Base-by-base conservation (phyloP, 2,329 filamentous ascomycete genomes). In the Neoarthrinium moseri region DNA sequence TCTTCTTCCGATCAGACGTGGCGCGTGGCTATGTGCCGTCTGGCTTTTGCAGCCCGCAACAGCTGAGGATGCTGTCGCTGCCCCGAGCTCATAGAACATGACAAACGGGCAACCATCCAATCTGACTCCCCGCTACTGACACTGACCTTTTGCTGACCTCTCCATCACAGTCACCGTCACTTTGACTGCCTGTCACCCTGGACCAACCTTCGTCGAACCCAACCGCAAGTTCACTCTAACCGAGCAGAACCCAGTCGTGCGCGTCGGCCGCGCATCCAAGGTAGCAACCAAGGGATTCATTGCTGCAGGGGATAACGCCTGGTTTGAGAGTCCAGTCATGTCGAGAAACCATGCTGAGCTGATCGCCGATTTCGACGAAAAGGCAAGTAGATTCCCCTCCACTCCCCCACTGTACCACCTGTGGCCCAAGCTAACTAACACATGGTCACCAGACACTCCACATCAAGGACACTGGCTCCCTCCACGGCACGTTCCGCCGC, bases 301-400 rank as follows among this genome's bases (percentile, higher is more conserved):
- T 3, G 58, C 68, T 4, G 55, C 55, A 4, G 3, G 30, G 0
- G 56, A 77, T 53, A 90, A 89, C 62, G 80, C 74, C 13, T 88
- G 75, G 74, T 86, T 89, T 48, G 79, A 88, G 52, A 86, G 80
- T 46, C 80, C 85, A 0, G 85, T 89, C 27, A 85, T 90, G 72
- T 89, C 85, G 20, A 74, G 86, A 35, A 62, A 79, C 10, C 86
- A 90, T 64, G 87, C 86, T 13, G 65, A 77, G 34, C 57, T 85
- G 4, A 53, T 58, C 13, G 68, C 75, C 4, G 66, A 77, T 39
- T 55, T 70, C 8, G 60, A 71, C 2, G 56, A 61, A 6, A 69
- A 74, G 61, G 80, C 80, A 64, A 34, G 4, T 20, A 13, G 13
- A 34, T 38, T 48, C 33, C 32, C 32, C 6, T 15, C 18, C 27